phyloP scores from a whole-genome alignment of 2,329 filamentous ascomycete genomes.

The Diaporthe citriasiana region DNA sequence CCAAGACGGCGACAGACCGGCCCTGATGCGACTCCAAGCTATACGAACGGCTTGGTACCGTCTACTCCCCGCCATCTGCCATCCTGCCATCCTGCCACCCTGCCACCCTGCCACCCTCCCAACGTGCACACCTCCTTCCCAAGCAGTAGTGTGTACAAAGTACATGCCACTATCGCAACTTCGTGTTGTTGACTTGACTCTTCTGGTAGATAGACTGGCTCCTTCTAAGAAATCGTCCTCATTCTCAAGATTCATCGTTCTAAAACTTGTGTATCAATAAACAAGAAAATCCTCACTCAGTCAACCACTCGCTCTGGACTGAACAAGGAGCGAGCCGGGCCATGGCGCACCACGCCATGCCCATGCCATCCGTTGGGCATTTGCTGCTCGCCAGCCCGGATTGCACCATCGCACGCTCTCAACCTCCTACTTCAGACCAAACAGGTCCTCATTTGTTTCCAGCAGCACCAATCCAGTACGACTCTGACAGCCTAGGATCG shows the following conservation, averaged over 20 bases:
- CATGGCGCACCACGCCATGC: background rate
- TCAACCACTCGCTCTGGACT: background rate
- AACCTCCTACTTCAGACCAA: slow-evolving; percentile 1
- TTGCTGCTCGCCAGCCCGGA: slow-evolving; percentile 23
- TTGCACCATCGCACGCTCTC: slow-evolving; percentile 30
- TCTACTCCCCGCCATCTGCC: slow-evolving; percentile 3
- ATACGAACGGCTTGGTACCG: background rate
- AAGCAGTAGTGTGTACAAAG: slow-evolving; percentile 8
- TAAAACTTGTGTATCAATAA: background rate
- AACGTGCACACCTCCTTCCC: slow-evolving; percentile 3
- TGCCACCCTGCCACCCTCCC: background rate
- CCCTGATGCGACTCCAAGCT: background rate
- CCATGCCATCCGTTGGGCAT: slow-evolving; percentile 16
- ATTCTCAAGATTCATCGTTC: background rate
- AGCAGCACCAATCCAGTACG: background rate
- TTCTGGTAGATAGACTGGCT: background rate
- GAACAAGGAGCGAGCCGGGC: background rate
- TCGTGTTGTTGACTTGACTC: background rate
- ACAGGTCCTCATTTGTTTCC: slow-evolving; percentile 2
- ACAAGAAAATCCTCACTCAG: background rate
- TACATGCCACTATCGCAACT: background rate
- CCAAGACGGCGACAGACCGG: background rate
- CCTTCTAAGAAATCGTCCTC: background rate
- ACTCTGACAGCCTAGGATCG: slow-evolving; percentile 5
- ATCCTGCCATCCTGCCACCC: background rate